Evolutionary conservation across 2,329 filamentous ascomycete genomes (phyloP).

Genomic region (Alternaria tenuissima): DNA sequence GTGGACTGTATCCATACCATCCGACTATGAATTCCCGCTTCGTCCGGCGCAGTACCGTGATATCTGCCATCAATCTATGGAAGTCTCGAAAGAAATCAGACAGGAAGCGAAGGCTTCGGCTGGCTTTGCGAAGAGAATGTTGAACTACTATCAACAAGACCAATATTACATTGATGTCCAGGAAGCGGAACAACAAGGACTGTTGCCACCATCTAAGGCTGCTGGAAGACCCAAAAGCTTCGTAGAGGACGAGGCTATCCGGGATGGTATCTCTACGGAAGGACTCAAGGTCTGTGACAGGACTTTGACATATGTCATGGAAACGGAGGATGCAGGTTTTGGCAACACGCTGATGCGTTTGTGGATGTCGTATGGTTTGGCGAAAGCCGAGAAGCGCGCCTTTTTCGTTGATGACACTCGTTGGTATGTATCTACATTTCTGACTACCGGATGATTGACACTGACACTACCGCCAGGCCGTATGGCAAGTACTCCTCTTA

Average conservation of each 20-base stretch:
- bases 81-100: constrained; percentile 65
- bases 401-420: constrained; percentile 88
- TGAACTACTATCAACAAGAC: constrained; percentile 69
- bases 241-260: constrained; percentile 49
- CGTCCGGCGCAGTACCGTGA: constrained; percentile 70
- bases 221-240: constrained; percentile 49
- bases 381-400: constrained; percentile 73
- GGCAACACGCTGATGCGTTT: constrained; percentile 79
- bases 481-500: constrained; percentile 79
- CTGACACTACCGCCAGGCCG: constrained; percentile 58
- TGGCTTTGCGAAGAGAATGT: constrained; percentile 43
- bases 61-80: constrained; percentile 72
- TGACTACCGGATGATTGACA: neutral
- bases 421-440: constrained; percentile 61
- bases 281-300: constrained; percentile 68
- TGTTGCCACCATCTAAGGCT: constrained; percentile 61
- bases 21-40: constrained; percentile 71
- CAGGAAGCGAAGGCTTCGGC: constrained; percentile 40
- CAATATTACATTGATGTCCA: constrained; percentile 76
- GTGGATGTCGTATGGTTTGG: constrained; percentile 85
- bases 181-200: constrained; percentile 71
- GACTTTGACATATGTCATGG: constrained; percentile 80
- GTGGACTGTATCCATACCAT: constrained; percentile 85
- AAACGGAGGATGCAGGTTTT: constrained; percentile 76
- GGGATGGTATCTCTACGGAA: constrained; percentile 35